Percentiles rank a stretch among this genome's conserved stretches.
Conservation (phyloP, 2,329 filamentous ascomycete genomes). For the Exserohilum turcica region DNA sequence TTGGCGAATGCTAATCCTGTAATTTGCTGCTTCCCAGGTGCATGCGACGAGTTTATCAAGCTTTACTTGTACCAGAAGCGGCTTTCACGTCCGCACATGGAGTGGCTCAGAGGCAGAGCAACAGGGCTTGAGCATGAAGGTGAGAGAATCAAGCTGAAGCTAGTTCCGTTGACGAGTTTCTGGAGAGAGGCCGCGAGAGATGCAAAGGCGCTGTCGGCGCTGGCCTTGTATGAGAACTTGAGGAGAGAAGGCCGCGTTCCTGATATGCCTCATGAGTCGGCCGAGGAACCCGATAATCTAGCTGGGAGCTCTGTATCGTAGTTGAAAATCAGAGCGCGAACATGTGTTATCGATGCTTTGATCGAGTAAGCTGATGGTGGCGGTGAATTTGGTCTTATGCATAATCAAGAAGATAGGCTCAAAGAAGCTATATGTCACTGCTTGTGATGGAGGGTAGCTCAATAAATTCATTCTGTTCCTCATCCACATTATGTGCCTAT, state of each 20-base stretch:
- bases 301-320: neutral
- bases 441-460: too few relatives aligned
- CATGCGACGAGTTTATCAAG: constrained; percentile 64
- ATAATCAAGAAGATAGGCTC: too few relatives aligned
- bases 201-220: constrained; percentile 61
- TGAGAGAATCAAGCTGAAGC: constrained; percentile 64
- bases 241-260: constrained; percentile 53
- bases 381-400: neutral
- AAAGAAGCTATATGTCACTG: too few relatives aligned
- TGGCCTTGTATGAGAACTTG: constrained; percentile 61
- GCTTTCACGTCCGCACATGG: constrained; percentile 55
- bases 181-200: constrained; percentile 62
- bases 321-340: neutral
- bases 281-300: constrained; percentile 13
- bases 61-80: constrained; percentile 62
- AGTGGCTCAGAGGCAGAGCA: constrained; percentile 57
- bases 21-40: too few relatives aligned
- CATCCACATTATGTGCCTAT: too few relatives aligned
- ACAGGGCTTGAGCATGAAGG: constrained; percentile 61
- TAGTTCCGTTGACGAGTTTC: constrained; percentile 57
- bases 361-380: too few relatives aligned
- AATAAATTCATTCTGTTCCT: too few relatives aligned
- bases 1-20: too few relatives aligned
- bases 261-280: constrained; percentile 22
- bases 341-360: neutral